Evolutionary conservation across 1,139 yeast species (phyloP).

Genomic region (Eremothecium sinecaudum): DNA sequence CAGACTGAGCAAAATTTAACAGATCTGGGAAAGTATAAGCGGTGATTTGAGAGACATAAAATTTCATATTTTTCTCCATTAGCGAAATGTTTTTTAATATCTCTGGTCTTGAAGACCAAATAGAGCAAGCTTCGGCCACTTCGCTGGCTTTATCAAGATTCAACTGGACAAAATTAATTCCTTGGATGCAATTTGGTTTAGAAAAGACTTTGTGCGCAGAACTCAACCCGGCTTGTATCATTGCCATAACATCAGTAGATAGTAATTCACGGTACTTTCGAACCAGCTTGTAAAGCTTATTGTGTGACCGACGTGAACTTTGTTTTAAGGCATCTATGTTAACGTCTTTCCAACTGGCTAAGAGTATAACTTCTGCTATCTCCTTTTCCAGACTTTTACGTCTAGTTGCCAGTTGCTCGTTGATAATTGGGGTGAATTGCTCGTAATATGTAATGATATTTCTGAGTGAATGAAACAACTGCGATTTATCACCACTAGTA

Average conservation of each 20-base stretch:
- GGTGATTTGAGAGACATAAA: constrained; percentile 37
- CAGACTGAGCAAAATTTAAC: constrained; percentile 45
- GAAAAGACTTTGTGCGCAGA: constrained; percentile 15
- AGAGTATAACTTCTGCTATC: constrained; percentile 68
- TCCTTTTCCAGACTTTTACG: constrained; percentile 63
- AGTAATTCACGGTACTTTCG: constrained; percentile 69
- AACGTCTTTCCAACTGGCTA: constrained; percentile 97
- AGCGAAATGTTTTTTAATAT: constrained; percentile 43
- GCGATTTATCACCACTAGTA: constrained; percentile 17
- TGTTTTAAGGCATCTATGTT: constrained; percentile 89
- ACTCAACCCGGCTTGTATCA: constrained; percentile 56
- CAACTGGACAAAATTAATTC: constrained; percentile 7
- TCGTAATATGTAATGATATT: constrained; percentile 58
- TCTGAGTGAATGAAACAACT: constrained; percentile 37
- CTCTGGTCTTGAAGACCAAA: constrained; percentile 49
- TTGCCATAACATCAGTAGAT: constrained; percentile 41
- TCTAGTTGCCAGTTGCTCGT: constrained; percentile 37
- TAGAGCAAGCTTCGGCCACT: constrained; percentile 26
- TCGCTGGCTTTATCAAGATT: constrained; percentile 14
- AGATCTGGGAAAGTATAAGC: constrained; percentile 31
- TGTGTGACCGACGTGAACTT: constrained; percentile 84
- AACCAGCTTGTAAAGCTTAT: constrained; percentile 70
- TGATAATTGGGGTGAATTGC: constrained; percentile 49
- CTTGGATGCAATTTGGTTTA: constrained; percentile 10
- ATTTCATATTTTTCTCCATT: constrained; percentile 48